Evolutionary conservation across 805 yeast species (phyloP).

Genomic region (Monosporozyma siamensis): DNA sequence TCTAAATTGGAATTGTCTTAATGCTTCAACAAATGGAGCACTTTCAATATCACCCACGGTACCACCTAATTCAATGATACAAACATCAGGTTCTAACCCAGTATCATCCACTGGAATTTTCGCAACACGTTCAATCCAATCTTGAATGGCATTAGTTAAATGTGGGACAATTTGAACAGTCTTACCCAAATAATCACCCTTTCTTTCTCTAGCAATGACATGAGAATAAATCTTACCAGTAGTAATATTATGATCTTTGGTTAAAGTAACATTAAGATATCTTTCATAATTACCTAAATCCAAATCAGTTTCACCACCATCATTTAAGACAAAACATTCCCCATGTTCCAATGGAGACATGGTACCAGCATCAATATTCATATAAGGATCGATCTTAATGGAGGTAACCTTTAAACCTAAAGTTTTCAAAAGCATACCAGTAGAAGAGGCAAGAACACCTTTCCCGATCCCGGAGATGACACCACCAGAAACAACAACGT

Average conservation of each 20-base stretch:
- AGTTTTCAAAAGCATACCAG: constrained; percentile 90
- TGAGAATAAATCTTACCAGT: constrained; percentile 95
- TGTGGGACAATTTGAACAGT: constrained; percentile 99
- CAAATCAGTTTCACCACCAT: constrained; percentile 98
- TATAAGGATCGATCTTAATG: constrained; percentile 96
- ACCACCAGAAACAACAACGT: constrained; percentile 99
- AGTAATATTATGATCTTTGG: constrained; percentile 92
- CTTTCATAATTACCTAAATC: constrained; percentile 98
- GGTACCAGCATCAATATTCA: constrained; percentile 99
- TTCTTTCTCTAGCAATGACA: constrained; percentile 90
- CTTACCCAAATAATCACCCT: constrained; percentile 94
- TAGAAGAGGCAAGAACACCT: constrained; percentile 95
- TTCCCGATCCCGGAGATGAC: constrained; percentile 99
- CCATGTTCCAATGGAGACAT: constrained; percentile 99
- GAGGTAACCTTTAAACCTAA: constrained; percentile 92
- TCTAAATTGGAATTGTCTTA: constrained; percentile 96
- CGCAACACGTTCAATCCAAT: constrained; percentile 94
- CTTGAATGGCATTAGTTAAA: constrained; percentile 93
- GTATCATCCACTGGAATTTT: constrained; percentile 84
- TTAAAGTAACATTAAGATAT: constrained; percentile 85
- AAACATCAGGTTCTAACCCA: constrained; percentile 86
- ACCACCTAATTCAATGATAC: constrained; percentile 97
- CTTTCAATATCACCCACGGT: constrained; percentile 98
- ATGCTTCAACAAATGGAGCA: constrained; percentile 98
- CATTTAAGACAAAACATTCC: constrained; percentile 94